Evolutionary conservation across 768 basidiomycete genomes (phyloP), one percentile per base, ranked within the genome.

Genomic region (Butyriboletus loyo): DNA sequence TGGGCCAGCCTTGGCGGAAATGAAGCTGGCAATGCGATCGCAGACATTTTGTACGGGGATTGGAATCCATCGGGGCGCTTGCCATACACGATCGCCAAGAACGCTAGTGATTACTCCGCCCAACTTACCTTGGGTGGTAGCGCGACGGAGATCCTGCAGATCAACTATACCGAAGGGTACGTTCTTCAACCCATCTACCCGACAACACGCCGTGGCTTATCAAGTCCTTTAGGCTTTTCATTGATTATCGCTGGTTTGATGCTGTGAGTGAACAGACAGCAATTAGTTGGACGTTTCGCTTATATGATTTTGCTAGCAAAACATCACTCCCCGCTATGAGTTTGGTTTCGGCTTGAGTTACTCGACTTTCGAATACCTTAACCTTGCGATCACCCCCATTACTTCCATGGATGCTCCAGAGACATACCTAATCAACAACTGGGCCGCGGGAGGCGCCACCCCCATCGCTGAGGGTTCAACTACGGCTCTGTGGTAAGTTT

Each of bases 311-410:
- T 28, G 0, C 24, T 31, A 86, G 80, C 73, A 81, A 68, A 80
- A 85, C 55, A 89, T 92, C 56, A 77, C 76, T 0, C 91, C 91
- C 4, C 87, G 88, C 34, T 92, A 83, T 62, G 89, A 91, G 63
- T 98, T 98, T 66, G 94, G 94, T 5, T 95, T 85, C 65, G 94
- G 94, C 0, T 67, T 95, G 63, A 88, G 85, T 50, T 98, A 97
- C 73, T 87, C 94, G 35, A 78, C 71, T 2, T 98, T 95, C 67
- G 69, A 78, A 30, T 95, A 92, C 66, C 81, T 76, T 38, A 72
- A 78, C 30, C 72, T 94, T 11, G 57, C 73, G 3, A 69, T 89
- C 31, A 65, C 64, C 15, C 72, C 74, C 49, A 66, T 87, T 5
- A 48, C 62, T 9, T 52, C 58, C 17, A 65, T 66, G 31, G 72